Base-by-base conservation (phyloP, 345 rosid species). In the Mangifera indica region DNA sequence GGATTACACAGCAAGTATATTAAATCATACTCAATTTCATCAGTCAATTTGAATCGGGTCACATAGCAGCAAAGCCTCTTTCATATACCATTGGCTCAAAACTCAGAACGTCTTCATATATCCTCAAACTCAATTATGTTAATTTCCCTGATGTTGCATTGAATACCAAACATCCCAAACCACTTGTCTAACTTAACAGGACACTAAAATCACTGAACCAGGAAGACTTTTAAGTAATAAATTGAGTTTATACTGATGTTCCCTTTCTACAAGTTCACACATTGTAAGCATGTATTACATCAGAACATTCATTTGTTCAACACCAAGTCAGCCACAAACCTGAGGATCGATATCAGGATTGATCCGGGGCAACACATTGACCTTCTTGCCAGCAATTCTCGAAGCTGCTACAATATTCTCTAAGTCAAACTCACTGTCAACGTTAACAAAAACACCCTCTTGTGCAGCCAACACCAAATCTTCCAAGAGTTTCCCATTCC, bases 261-360 rank as follows among this genome's bases (percentile, higher is more conserved):
- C 26, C 3, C 2, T 21, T 60, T 5, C 3, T 26, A 60, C 14
- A 29, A 20, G 49, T 25, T 21, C 51, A 60, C 18, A 51, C 46
- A 60, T 13, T 49, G 49, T 37, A 21, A 17, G 21, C 29, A n/a
- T 4, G 37, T 17, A 45, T 58, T 11, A 7, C 15, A n/a, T 26
- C 8, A 5, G 26, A 52, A n/a, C 15, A 17, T 48, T 65, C 22
- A 65, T 22, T 26, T 7, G 10, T 18, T 62, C 44, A 37, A 25
- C 18, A 22, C 11, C 11, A 24, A 1, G 48, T 40, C 1, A 26
- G 63, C 34, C 4, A 51, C 72, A 58, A 81, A 93, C 99, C 98
- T 92, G 99, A 79, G 98, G 98, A 75, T 96, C 98, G 9, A 95
- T 98, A 71, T 95, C 99, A 2, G 99, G 99, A 81, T 95, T 95